A percentile compares a stretch with the other conserved stretches of the same genome.
Evolutionary conservation across 139 green algal genomes (phyloP).

Genomic region (Zygnema cylindricum): DNA sequence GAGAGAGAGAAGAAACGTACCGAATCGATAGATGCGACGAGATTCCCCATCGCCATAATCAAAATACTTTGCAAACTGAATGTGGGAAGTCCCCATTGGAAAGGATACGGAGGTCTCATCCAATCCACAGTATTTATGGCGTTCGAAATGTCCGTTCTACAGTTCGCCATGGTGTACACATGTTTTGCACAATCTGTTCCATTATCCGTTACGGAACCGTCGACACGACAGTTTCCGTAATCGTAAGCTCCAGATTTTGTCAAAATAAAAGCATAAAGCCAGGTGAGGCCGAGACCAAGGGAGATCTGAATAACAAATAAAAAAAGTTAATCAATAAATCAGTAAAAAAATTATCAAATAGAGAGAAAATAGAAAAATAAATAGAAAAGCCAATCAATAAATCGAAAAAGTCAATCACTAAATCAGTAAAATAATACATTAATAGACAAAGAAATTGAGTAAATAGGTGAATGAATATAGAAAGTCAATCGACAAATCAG

Average conservation of each 20-base stretch:
- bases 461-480: too few species aligned
- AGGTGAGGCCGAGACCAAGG: constrained; percentile 14
- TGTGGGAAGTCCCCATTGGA: constrained; percentile 35
- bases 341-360: too few species aligned
- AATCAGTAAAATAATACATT: too few species aligned
- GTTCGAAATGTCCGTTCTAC: constrained; percentile 5
- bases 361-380: too few species aligned
- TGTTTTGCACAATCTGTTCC: not conserved
- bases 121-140: constrained; percentile 16
- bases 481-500: too few species aligned
- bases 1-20: constrained; percentile 17
- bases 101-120: constrained; percentile 36
- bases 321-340: too few species aligned
- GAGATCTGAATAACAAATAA: constrained; percentile 35
- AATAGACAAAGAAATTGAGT: too few species aligned
- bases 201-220: not conserved
- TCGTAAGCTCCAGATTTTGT: constrained; percentile 25
- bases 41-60: constrained; percentile 16
- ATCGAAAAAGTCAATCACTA: too few species aligned
- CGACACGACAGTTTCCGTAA: constrained; percentile 14
- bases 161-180: not conserved
- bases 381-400: too few species aligned
- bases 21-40: constrained; percentile 35
- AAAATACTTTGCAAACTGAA: constrained; percentile 9
- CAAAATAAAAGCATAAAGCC: constrained; percentile 33